phyloP scores from a whole-genome alignment of 2,329 filamentous ascomycete species.

The Nemania serpens region DNA sequence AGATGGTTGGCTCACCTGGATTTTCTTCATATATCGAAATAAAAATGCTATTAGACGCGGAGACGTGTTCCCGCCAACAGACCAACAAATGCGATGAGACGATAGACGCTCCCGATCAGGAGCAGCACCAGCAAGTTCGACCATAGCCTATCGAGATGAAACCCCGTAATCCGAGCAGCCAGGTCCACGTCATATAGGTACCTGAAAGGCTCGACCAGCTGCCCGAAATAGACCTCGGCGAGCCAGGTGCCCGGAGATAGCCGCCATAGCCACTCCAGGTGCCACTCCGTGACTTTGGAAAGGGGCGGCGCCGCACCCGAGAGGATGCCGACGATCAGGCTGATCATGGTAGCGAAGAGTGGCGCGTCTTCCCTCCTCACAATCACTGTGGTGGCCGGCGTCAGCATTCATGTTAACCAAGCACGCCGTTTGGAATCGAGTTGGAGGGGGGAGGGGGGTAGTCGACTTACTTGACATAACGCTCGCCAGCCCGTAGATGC shows the following conservation, averaged over 20 bases:
- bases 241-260: slow-evolving; percentile 59
- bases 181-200: slow-evolving; percentile 57
- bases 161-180: slow-evolving; percentile 51
- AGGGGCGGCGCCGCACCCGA: slow-evolving; percentile 58
- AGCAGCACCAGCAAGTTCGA: slow-evolving; percentile 52
- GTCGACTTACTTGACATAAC: slow-evolving; percentile 48
- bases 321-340: slow-evolving; percentile 58
- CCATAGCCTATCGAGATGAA: slow-evolving; percentile 49
- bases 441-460: no score
- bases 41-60: slow-evolving; percentile 32
- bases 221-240: slow-evolving; percentile 59
- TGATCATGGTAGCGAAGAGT: slow-evolving; percentile 58
- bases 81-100: slow-evolving; percentile 51
- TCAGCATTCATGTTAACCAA: slow-evolving; percentile 1
- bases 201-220: slow-evolving; percentile 53
- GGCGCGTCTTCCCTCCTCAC: slow-evolving; percentile 61
- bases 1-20: no score
- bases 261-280: slow-evolving; percentile 61
- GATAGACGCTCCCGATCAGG: slow-evolving; percentile 50
- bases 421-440: background rate
- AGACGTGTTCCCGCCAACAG: slow-evolving; percentile 43
- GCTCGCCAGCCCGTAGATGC: slow-evolving; percentile 60
- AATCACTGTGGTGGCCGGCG: slow-evolving; percentile 43
- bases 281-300: slow-evolving; percentile 54
- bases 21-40: background rate